These are phyloP conservation scores for Aspergillus tubingensis DNA, from an alignment of 2,329 filamentous ascomycete genomes.

Conservation along the genomic window DNA sequence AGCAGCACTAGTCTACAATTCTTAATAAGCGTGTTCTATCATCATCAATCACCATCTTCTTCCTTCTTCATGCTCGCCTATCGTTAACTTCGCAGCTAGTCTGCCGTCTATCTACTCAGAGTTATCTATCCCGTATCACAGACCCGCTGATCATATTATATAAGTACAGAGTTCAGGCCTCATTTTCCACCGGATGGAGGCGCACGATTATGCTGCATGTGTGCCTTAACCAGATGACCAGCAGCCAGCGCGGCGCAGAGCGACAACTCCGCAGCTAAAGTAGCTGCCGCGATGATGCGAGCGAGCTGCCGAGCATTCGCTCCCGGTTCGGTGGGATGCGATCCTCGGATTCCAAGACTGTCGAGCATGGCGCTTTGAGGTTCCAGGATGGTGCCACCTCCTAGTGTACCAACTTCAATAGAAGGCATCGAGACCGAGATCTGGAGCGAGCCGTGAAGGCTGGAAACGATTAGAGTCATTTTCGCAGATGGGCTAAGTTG, in stretches of 20 bases:
- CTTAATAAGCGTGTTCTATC: not conserved
- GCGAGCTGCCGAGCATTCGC: constrained; percentile 89
- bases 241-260: constrained; percentile 90
- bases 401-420: constrained; percentile 95
- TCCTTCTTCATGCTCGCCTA: not conserved
- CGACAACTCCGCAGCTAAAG: constrained; percentile 87
- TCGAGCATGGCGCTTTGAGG: constrained; percentile 96
- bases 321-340: constrained; percentile 88
- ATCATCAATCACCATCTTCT: not conserved
- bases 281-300: constrained; percentile 81
- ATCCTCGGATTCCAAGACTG: constrained; percentile 85
- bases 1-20: not conserved
- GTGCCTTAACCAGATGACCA: constrained; percentile 85
- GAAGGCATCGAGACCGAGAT: constrained; percentile 99
- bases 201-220: constrained; percentile 90
- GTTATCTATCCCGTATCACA: not conserved
- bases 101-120: not conserved
- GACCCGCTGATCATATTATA: constrained; percentile 2
- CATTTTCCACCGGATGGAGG: not conserved
- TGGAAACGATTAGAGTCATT: constrained; percentile 41
- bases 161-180: not conserved
- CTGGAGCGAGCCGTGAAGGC: constrained; percentile 84
- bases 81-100: not conserved
- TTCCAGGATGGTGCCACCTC: constrained; percentile 94
- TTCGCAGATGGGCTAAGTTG: constrained; percentile 9